A percentile compares a stretch with the other conserved stretches of the same genome.
These are phyloP conservation scores for Silene uniflora DNA, from an alignment of 148 eudicot genomes.

Conservation along the genomic window DNA sequence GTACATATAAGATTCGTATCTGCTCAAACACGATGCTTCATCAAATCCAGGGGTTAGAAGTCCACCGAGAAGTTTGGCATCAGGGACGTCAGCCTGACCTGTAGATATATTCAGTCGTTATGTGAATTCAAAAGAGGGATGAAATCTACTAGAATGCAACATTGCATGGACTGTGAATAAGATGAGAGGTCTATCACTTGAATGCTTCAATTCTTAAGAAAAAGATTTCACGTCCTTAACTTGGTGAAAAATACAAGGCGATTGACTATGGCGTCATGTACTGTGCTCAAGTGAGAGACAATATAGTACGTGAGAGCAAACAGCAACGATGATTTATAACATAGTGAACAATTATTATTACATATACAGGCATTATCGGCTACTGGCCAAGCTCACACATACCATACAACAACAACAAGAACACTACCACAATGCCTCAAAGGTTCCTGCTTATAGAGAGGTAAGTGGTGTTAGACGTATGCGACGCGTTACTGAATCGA, in stretches of 20 bases:
- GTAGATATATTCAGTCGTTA: conserved; percentile 26
- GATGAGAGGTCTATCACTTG: neutral
- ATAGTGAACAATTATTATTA: neutral
- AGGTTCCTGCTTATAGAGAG: neutral
- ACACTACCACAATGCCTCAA: too few relatives aligned
- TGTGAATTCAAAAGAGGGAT: conserved; percentile 3
- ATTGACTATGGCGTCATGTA: neutral
- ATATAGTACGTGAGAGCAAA: neutral
- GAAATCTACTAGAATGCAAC: neutral
- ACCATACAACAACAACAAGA: neutral
- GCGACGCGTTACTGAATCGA: too few relatives aligned
- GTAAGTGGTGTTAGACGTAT: neutral
- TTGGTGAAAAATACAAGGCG: too few relatives aligned
- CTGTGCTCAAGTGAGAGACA: neutral
- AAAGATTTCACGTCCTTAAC: neutral
- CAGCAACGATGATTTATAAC: neutral
- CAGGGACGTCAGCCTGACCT: conserved; percentile 16
- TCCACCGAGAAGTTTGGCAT: conserved; percentile 52
- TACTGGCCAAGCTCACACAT: neutral
- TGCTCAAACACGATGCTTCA: conserved; percentile 63
- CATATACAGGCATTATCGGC: neutral
- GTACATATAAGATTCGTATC: conserved; percentile 55
- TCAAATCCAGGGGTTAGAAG: conserved; percentile 57
- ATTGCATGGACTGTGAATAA: neutral
- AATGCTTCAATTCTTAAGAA: neutral